Base-by-base conservation (phyloP, 495 filamentous ascomycete species). In the Umbilicaria muhlenbergii region DNA sequence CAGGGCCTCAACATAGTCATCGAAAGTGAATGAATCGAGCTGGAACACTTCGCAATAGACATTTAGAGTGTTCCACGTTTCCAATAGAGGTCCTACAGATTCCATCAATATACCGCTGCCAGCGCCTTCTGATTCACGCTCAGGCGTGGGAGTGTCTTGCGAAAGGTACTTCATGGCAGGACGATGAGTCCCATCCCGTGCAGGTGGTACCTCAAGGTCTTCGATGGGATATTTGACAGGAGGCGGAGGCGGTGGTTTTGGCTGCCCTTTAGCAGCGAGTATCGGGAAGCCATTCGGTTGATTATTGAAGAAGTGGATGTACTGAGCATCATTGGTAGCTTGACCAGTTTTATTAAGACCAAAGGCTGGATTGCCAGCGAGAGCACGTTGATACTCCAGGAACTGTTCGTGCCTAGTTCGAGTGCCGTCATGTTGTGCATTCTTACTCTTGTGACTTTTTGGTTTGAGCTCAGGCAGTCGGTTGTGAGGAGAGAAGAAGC, bases 1-100 rank as follows among this genome's bases (percentile, higher is more conserved):
- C 69, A 98, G 76, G 4, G 89, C 82, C 53, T 95, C 84, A 15
- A 94, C 62, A 53, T 84, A 96, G 61, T 98, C 92, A 55, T 98
- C 91, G 52, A 98, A 89, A 0, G 89, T 96, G 54, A 96, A 98
- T 0, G 89, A 95, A 57, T 98, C 91, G 17, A 98, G 69, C 49
- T 83, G 75, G 52, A 86, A 93, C 10, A 94, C 80, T 54, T 94
- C 83, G 52, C 86, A 92, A 55, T 92, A 94, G 31, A 96, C 89
- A 54, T 94, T 96, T 18, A 98, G 69, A 5, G 88, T 94, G 47
- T 93, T 82, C 92, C 92, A 98, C 0, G 80, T 85, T 59, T 94
- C 87, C 21, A 95, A 64, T 10, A 95, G 65, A 11, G 73, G 68
- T 1, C 86, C 86, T 10, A 92, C 75, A 2, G 84, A 85, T 52